A percentile compares a stretch with the other conserved stretches of the same genome.
phyloP scores from a whole-genome alignment of 805 yeast species.

The Metschnikowia matae region DNA sequence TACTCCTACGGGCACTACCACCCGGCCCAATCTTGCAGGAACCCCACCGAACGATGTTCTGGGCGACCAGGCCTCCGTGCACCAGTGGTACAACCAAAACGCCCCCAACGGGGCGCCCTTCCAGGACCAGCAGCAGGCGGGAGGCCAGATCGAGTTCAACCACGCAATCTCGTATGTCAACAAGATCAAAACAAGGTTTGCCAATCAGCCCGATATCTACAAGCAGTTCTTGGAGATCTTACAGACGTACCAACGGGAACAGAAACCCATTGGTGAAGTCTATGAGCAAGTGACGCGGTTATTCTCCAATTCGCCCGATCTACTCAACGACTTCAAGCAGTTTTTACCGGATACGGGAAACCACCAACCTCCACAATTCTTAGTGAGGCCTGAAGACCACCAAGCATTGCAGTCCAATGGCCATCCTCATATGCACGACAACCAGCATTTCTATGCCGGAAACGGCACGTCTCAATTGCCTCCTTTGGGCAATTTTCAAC shows the following conservation, averaged over 20 bases:
- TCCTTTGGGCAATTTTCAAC: slow-evolving; percentile 85
- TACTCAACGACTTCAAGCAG: slow-evolving; percentile 90
- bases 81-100: slow-evolving; percentile 7
- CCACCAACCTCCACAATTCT: slow-evolving; percentile 26
- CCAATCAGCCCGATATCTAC: slow-evolving; percentile 92
- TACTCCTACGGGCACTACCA: slow-evolving; percentile 87
- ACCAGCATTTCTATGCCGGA: slow-evolving; percentile 14
- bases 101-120: slow-evolving; percentile 4
- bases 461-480: slow-evolving; percentile 55
- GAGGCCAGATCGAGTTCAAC: slow-evolving; percentile 87
- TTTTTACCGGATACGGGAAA: slow-evolving; percentile 83
- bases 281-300: slow-evolving; percentile 87
- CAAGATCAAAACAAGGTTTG: slow-evolving; percentile 90
- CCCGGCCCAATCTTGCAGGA: slow-evolving; percentile 48
- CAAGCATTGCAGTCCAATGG: slow-evolving; percentile 18
- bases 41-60: slow-evolving; percentile 4
- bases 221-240: slow-evolving; percentile 90
- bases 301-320: slow-evolving; percentile 90
- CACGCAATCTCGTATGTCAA: slow-evolving; percentile 96
- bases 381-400: slow-evolving; percentile 18
- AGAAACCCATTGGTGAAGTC: slow-evolving; percentile 91
- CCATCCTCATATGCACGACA: slow-evolving; percentile 9
- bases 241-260: slow-evolving; percentile 95
- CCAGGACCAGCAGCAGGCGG: slow-evolving; percentile 22
- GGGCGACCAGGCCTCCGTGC: slow-evolving; percentile 5